Evolutionary conservation across 2,329 filamentous ascomycete species (phyloP).

Genomic region (Botrytis galanthina): DNA sequence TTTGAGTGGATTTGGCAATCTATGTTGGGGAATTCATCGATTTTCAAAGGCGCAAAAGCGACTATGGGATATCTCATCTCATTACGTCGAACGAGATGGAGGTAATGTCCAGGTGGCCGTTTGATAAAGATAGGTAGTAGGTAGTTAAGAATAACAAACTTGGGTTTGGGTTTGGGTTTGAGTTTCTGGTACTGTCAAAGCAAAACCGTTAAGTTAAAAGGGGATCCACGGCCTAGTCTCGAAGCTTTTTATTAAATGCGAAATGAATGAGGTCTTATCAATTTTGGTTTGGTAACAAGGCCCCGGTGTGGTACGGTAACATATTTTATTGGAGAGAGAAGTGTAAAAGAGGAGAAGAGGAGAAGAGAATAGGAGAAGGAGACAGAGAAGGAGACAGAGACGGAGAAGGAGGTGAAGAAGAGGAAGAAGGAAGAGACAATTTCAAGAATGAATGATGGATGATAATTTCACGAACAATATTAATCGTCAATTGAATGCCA

Average conservation of each 20-base stretch:
- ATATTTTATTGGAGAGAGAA: not conserved
- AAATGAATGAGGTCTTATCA: slow-evolving; percentile 15
- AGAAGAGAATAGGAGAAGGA: too few relatives aligned
- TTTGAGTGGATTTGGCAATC: slow-evolving; percentile 22
- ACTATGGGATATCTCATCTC: not conserved
- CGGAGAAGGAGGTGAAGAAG: not conserved
- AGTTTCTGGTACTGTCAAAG: slow-evolving; percentile 6
- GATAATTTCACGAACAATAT: not conserved
- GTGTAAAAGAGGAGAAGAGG: not conserved
- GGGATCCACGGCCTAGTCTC: slow-evolving; percentile 10
- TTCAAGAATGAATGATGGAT: not conserved
- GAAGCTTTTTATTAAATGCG: slow-evolving; percentile 1
- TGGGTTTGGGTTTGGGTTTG: not conserved
- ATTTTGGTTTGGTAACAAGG: slow-evolving; percentile 11
- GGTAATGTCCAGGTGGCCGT: slow-evolving; percentile 1
- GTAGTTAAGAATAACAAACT: not conserved
- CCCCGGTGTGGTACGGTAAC: slow-evolving; percentile 3
- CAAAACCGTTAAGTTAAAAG: slow-evolving; percentile 10
- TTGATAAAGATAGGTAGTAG: not conserved
- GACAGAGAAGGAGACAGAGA: not conserved
- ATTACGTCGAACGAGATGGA: slow-evolving; percentile 15
- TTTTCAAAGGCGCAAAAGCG: slow-evolving; percentile 20
- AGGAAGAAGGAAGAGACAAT: not conserved
- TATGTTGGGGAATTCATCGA: slow-evolving; percentile 14
- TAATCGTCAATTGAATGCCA: not conserved